phyloP scores from a whole-genome alignment of 176 grass and related monocot genomes.

The Carex parvula region DNA sequence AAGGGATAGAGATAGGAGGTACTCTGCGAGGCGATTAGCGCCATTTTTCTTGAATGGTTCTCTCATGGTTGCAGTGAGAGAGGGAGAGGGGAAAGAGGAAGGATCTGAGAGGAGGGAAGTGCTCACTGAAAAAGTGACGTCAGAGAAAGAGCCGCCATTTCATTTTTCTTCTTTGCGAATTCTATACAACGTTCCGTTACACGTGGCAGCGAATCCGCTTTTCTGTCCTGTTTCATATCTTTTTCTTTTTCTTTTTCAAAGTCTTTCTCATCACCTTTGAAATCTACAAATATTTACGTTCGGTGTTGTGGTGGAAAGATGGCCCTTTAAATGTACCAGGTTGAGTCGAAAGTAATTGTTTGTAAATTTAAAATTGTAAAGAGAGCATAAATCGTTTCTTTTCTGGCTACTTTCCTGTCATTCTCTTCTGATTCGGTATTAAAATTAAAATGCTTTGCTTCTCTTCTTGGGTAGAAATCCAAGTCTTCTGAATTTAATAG shows the following conservation, averaged over 20 bases:
- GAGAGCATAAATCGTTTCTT: neutral
- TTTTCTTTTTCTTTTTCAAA: conserved; percentile 24
- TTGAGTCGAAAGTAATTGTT: neutral
- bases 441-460: conserved; percentile 37
- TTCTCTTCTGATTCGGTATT: conserved; percentile 7
- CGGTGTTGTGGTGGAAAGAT: neutral
- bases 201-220: conserved; percentile 68
- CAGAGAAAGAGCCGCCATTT: conserved; percentile 44
- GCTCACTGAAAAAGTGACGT: neutral
- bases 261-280: neutral
- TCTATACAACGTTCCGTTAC: conserved; percentile 25
- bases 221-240: conserved; percentile 23
- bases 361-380: neutral
- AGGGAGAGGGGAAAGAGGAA: neutral
- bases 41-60: conserved; percentile 9
- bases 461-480: conserved; percentile 5
- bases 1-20: neutral
- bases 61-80: conserved; percentile 28
- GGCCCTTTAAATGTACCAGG: neutral
- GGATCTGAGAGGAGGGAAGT: conserved; percentile 9
- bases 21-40: neutral
- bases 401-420: conserved; percentile 29
- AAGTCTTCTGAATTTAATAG: neutral
- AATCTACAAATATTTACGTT: conserved; percentile 2
- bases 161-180: neutral